These are phyloP conservation scores for Nicotiana undulata DNA, from an alignment of 257 asterid genomes.

Conservation along the genomic window DNA sequence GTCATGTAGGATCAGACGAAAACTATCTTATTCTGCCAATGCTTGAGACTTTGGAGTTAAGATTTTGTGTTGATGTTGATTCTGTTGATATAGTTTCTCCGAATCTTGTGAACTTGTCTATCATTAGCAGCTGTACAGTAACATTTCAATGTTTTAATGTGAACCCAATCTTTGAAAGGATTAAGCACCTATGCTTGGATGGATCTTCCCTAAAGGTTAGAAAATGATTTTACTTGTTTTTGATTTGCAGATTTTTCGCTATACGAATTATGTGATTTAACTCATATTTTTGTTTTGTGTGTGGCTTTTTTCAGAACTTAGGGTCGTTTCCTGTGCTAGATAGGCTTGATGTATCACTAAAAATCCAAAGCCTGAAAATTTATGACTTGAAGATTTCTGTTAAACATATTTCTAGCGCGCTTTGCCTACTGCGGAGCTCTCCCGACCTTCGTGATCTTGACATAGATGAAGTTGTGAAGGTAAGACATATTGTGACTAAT, in stretches of 20 bases:
- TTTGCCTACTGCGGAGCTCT: background rate
- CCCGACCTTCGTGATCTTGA: background rate
- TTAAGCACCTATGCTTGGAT: background rate
- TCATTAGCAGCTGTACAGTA: background rate
- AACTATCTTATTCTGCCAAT: background rate
- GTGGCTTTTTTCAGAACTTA: background rate
- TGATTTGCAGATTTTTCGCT: no score
- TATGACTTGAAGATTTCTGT: no score
- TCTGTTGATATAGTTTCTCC: background rate
- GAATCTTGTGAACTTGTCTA: background rate
- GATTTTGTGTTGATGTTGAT: background rate
- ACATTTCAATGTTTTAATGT: background rate
- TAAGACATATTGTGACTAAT: background rate
- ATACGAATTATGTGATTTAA: no score
- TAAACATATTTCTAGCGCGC: background rate
- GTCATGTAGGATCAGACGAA: background rate
- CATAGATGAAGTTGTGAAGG: background rate
- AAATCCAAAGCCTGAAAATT: no score
- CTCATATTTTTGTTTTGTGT: no score
- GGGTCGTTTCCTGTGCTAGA: background rate
- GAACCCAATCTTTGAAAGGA: background rate
- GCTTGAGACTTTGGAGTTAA: background rate
- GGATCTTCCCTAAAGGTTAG: background rate
- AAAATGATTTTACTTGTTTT: no score
- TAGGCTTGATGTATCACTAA: background rate